These are phyloP conservation scores for Angomonas ambiguus DNA, from an alignment of 208 protist species.

Conservation along the genomic window DNA sequence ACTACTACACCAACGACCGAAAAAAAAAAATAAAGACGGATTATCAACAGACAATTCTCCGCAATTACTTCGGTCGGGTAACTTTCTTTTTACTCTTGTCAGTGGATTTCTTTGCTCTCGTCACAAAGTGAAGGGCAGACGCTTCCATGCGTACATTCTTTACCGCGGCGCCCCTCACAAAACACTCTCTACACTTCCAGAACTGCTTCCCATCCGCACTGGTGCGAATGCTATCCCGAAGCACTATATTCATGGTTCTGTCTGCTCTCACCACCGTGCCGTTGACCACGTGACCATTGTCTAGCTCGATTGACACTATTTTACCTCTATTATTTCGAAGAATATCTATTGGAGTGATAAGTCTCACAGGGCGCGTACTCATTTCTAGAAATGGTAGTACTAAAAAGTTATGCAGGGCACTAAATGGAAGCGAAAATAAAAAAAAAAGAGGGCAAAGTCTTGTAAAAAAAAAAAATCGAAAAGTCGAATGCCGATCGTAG, in stretches of 20 bases:
- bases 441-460: not conserved
- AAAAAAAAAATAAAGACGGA: not conserved
- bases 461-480: constrained; percentile 9
- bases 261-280: constrained; percentile 75
- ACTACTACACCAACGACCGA: not conserved
- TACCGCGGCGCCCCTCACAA: constrained; percentile 72
- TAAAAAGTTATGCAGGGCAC: constrained; percentile 1
- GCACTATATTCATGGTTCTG: constrained; percentile 77
- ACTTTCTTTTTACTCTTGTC: constrained; percentile 6
- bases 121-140: not conserved
- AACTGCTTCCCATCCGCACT: constrained; percentile 55
- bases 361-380: not conserved
- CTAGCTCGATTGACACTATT: constrained; percentile 70
- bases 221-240: constrained; percentile 74
- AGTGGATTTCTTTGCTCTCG: not conserved
- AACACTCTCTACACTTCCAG: constrained; percentile 59
- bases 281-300: constrained; percentile 70
- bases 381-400: not conserved
- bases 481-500: not conserved
- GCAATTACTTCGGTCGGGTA: not conserved
- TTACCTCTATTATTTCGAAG: constrained; percentile 79
- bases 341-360: constrained; percentile 63
- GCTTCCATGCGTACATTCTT: constrained; percentile 74
- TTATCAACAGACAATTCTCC: not conserved
- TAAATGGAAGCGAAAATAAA: constrained; percentile 11